Percentiles rank a stretch among this genome's conserved stretches.
phyloP scores from a whole-genome alignment of 768 basidiomycete species.

The Saitozyma podzolica region DNA sequence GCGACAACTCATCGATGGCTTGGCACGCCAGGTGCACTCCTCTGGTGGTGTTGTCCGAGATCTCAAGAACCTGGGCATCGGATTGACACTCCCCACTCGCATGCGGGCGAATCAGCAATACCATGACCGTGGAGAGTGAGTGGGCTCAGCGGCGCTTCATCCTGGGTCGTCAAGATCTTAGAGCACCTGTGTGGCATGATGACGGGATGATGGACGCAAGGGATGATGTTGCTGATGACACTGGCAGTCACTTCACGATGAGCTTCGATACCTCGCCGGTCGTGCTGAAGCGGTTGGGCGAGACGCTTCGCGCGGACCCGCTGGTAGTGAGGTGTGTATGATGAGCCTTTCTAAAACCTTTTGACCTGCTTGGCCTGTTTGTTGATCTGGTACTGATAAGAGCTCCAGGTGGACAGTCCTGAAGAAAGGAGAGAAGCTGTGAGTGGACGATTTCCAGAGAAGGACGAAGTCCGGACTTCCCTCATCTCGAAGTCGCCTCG shows the following conservation, averaged over 20 bases:
- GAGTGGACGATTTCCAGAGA: constrained; percentile 7
- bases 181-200: too few relatives aligned
- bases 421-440: constrained; percentile 48
- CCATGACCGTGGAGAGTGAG: constrained; percentile 50
- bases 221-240: background rate
- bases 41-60: constrained; percentile 48
- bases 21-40: constrained; percentile 39
- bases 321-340: constrained; percentile 34
- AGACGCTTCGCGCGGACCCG: constrained; percentile 45
- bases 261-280: constrained; percentile 49
- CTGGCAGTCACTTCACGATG: constrained; percentile 47
- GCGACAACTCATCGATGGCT: constrained; percentile 39
- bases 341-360: too few relatives aligned
- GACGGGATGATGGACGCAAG: too few relatives aligned
- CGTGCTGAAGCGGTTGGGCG: constrained; percentile 38
- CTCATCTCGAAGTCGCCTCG: too few relatives aligned
- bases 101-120: constrained; percentile 50
- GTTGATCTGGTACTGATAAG: background rate
- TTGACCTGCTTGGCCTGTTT: too few relatives aligned
- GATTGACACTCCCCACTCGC: constrained; percentile 40
- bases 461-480: too few relatives aligned
- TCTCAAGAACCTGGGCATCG: constrained; percentile 45
- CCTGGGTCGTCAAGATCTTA: too few relatives aligned
- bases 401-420: constrained; percentile 44
- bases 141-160: constrained; percentile 5